Evolutionary conservation across 768 basidiomycete genomes (phyloP).

Genomic region (Tylopilus plumbeoviolaceoides): DNA sequence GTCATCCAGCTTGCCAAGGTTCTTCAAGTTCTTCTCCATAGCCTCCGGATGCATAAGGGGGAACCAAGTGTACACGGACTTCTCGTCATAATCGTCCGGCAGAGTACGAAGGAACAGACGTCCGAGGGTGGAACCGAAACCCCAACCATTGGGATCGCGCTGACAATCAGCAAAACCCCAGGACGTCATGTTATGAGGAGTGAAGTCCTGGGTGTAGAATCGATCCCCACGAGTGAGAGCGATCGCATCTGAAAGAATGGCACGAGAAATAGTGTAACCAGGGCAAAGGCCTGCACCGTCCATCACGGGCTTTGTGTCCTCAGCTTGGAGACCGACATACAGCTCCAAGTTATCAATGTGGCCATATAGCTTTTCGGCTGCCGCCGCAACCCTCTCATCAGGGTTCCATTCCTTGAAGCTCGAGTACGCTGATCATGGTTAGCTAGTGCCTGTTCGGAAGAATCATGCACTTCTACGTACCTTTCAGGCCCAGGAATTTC

Average conservation of each 20-base stretch:
- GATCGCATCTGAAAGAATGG: slow-evolving; percentile 83
- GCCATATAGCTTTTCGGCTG: slow-evolving; percentile 76
- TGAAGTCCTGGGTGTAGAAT: slow-evolving; percentile 78
- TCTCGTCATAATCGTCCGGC: slow-evolving; percentile 62
- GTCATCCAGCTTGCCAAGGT: slow-evolving; percentile 48
- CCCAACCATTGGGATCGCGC: slow-evolving; percentile 64
- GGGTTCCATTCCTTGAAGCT: slow-evolving; percentile 83
- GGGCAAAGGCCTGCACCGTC: slow-evolving; percentile 85
- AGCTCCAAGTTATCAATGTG: slow-evolving; percentile 74
- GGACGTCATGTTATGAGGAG: slow-evolving; percentile 72
- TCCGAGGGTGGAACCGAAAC: slow-evolving; percentile 68
- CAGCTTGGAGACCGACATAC: slow-evolving; percentile 78
- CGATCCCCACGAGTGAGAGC: slow-evolving; percentile 84
- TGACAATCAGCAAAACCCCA: slow-evolving; percentile 87
- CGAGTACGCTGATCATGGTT: slow-evolving; percentile 46
- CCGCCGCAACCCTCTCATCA: slow-evolving; percentile 58
- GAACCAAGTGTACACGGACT: slow-evolving; percentile 82
- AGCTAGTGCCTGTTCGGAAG: neutral
- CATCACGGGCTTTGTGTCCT: slow-evolving; percentile 68
- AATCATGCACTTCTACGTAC: slow-evolving; percentile 34
- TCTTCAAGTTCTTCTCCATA: slow-evolving; percentile 57
- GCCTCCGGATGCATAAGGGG: slow-evolving; percentile 76
- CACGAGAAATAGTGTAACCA: slow-evolving; percentile 80
- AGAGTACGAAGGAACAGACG: slow-evolving; percentile 71
- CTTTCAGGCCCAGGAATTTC: slow-evolving; percentile 74